These are phyloP conservation scores for Warburgia ugandensis DNA, from an alignment of 164 flowering plant species.

Conservation along the genomic window DNA sequence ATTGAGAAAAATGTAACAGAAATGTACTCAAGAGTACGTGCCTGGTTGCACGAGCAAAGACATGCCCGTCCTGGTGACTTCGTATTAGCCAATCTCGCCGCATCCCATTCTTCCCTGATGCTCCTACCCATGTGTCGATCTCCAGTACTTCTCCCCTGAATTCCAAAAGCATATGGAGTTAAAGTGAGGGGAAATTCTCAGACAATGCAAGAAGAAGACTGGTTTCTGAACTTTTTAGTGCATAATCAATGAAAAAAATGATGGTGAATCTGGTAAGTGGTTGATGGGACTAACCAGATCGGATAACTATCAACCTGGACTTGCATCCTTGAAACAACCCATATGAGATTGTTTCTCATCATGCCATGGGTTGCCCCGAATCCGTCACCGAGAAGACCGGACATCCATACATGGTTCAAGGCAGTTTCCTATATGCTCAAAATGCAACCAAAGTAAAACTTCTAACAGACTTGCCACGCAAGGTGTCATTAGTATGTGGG, in stretches of 20 bases:
- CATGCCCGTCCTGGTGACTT: conserved; percentile 33
- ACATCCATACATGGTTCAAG: conserved; percentile 51
- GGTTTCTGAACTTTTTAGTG: neutral
- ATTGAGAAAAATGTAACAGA: neutral
- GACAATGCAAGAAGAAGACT: neutral
- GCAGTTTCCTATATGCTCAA: conserved; percentile 60
- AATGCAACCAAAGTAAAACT: too few relatives aligned
- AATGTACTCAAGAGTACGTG: neutral
- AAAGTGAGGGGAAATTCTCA: too few relatives aligned
- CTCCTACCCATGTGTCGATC: conserved; percentile 59
- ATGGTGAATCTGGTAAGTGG: neutral
- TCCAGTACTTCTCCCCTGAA: conserved; percentile 56
- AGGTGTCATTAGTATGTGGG: too few relatives aligned
- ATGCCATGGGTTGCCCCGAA: conserved; percentile 57
- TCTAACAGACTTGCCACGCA: too few relatives aligned
- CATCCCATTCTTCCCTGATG: conserved; percentile 59
- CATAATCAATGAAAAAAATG: neutral
- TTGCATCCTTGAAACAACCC: conserved; percentile 55
- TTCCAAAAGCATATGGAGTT: neutral
- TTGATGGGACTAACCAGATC: conserved; percentile 29
- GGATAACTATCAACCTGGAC: conserved; percentile 44
- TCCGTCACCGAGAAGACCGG: conserved; percentile 47
- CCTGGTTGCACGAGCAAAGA: conserved; percentile 54
- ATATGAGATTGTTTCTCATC: conserved; percentile 44
- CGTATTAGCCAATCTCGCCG: conserved; percentile 48